phyloP scores from a whole-genome alignment of 2,329 filamentous ascomycete genomes.

The Raffaelea arxii region DNA sequence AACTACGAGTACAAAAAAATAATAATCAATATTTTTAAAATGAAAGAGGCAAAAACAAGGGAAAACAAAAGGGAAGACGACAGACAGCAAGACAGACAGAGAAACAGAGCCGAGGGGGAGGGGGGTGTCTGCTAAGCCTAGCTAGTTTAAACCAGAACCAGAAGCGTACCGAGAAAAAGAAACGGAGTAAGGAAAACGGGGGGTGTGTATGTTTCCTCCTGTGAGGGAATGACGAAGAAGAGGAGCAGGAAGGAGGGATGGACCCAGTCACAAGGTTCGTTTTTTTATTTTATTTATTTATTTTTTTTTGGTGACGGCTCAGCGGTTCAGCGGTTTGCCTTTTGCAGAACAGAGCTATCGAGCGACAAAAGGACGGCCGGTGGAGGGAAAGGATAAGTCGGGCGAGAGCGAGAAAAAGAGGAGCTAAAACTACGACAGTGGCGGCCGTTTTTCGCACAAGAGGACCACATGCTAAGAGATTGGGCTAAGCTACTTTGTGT shows the following conservation, averaged over 20 bases:
- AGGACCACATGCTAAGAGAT: too few relatives aligned
- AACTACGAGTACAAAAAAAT: background rate
- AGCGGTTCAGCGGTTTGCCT: background rate
- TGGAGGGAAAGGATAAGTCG: background rate
- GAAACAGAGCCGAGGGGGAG: background rate
- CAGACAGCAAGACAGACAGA: constrained; percentile 1
- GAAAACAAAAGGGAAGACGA: background rate
- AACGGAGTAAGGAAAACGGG: constrained; percentile 4
- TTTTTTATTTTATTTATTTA: constrained; percentile 4
- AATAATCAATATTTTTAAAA: too few relatives aligned
- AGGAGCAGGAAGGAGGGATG: background rate
- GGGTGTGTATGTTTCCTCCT: constrained; percentile 1
- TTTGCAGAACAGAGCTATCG: background rate
- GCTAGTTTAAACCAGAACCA: too few relatives aligned
- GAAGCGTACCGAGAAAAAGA: constrained; percentile 5
- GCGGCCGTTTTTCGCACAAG: constrained; percentile 2
- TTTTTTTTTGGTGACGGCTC: constrained; percentile 4
- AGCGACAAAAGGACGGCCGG: background rate
- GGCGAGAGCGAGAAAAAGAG: background rate
- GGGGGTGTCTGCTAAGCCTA: background rate
- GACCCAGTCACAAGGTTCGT: constrained; percentile 5
- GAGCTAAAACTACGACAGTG: background rate
- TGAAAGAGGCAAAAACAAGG: too few relatives aligned
- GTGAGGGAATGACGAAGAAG: background rate
- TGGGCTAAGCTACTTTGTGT: too few relatives aligned